Percentiles rank a stretch among this genome's conserved stretches.
Conservation (phyloP, 164 flowering plant species). For the Vitis riparia region DNA sequence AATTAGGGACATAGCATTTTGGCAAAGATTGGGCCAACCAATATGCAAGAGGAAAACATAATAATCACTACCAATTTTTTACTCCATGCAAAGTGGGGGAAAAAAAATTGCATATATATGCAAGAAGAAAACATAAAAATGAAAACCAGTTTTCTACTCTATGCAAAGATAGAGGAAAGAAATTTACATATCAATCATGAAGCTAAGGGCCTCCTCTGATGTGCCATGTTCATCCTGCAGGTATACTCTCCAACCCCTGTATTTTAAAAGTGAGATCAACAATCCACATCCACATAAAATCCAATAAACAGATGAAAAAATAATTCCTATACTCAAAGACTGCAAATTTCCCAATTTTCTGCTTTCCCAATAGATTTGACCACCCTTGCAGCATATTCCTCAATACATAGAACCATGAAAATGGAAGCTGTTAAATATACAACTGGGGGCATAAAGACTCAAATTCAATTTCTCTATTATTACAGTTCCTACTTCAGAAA, state of each 20-base stretch:
- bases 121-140: not conserved
- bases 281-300: conserved; percentile 1
- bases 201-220: conserved; percentile 52
- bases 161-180: not conserved
- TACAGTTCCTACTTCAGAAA: too few relatives aligned
- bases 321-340: too few relatives aligned
- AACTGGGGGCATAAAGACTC: too few relatives aligned
- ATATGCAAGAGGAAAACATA: conserved; percentile 1
- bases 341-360: too few relatives aligned
- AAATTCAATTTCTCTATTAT: too few relatives aligned
- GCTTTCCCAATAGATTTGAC: too few relatives aligned
- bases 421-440: too few relatives aligned
- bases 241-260: conserved; percentile 91
- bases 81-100: not conserved
- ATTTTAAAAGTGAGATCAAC: conserved; percentile 9
- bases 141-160: not conserved
- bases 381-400: too few relatives aligned
- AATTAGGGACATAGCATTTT: not conserved
- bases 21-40: not conserved
- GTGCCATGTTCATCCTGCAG: conserved; percentile 88
- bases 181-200: conserved; percentile 63
- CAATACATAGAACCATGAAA: too few relatives aligned
- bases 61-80: not conserved
- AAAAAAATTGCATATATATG: conserved; percentile 8
- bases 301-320: too few relatives aligned